phyloP scores from a whole-genome alignment of 2,329 filamentous ascomycete species.

The Alternaria consortialis region DNA sequence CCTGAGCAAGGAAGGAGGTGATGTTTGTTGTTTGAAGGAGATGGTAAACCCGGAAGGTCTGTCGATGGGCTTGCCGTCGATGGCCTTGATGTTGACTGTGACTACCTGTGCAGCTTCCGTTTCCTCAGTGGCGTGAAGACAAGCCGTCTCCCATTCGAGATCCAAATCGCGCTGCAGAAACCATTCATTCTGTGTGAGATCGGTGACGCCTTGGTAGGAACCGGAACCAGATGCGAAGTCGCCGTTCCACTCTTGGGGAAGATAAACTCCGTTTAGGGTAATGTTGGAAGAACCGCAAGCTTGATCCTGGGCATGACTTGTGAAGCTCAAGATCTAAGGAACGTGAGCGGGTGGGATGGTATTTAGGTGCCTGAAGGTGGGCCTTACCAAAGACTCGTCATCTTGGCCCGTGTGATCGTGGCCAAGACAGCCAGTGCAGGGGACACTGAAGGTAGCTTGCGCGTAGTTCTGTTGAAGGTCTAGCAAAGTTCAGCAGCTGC shows the following conservation, averaged over 20 bases:
- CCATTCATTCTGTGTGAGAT: slow-evolving; percentile 46
- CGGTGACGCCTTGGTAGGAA: slow-evolving; percentile 40
- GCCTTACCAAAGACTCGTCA: slow-evolving; percentile 55
- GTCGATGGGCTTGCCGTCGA: slow-evolving; percentile 47
- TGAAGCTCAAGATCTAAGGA: slow-evolving; percentile 54
- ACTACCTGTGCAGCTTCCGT: slow-evolving; percentile 49
- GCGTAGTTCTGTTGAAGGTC: slow-evolving; percentile 48
- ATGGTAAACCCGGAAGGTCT: slow-evolving; percentile 50
- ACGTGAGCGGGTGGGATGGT: slow-evolving; percentile 38
- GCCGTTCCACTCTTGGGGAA: slow-evolving; percentile 51
- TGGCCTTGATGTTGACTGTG: slow-evolving; percentile 51
- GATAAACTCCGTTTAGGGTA: slow-evolving; percentile 52
- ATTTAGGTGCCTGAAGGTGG: slow-evolving; percentile 45
- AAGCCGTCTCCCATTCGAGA: slow-evolving; percentile 51
- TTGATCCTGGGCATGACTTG: slow-evolving; percentile 49
- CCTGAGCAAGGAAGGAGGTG: slow-evolving; percentile 49
- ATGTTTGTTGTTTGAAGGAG: slow-evolving; percentile 51
- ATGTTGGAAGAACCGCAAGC: slow-evolving; percentile 54
- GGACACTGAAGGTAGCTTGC: slow-evolving; percentile 55
- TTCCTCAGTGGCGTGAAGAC: slow-evolving; percentile 45
- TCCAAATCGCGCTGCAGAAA: slow-evolving; percentile 47
- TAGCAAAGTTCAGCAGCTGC: slow-evolving; percentile 45
- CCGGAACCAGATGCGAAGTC: slow-evolving; percentile 49
- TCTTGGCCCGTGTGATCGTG: slow-evolving; percentile 46
- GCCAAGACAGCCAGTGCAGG: slow-evolving; percentile 55